Evolutionary conservation across 1,284 basidiomycete genomes (phyloP).

Genomic region (Inonotus obliquus): DNA sequence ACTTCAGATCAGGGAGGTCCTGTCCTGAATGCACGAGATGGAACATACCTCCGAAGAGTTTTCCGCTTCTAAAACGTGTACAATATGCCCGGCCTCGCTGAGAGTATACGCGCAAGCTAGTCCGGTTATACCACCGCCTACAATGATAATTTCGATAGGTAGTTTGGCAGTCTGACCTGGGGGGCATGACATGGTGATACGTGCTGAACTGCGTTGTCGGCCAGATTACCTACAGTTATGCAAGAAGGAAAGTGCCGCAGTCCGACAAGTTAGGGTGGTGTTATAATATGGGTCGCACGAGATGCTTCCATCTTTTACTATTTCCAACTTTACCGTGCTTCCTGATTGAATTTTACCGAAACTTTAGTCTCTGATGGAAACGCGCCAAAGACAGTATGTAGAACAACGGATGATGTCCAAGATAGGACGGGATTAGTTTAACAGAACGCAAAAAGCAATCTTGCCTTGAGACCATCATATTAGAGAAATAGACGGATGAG

Average conservation of each 20-base stretch:
- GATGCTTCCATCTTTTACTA: background rate
- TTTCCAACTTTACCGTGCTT: background rate
- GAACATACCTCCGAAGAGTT: background rate
- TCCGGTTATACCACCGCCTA: conserved; percentile 30
- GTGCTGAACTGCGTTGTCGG: background rate
- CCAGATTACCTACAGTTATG: background rate
- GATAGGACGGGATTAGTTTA: too few species aligned
- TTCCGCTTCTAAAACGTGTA: conserved; percentile 44
- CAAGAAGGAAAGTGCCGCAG: background rate
- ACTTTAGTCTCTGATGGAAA: background rate
- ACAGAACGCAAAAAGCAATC: too few species aligned
- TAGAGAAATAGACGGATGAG: too few species aligned
- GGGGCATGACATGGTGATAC: background rate
- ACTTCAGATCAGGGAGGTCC: background rate
- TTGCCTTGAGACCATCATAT: too few species aligned
- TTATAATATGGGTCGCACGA: background rate
- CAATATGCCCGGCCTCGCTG: conserved; percentile 44
- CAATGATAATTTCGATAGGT: conserved; percentile 21
- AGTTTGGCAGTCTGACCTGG: conserved; percentile 1
- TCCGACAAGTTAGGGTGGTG: background rate
- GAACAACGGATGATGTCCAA: too few species aligned
- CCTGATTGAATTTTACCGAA: background rate
- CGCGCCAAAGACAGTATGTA: too few species aligned
- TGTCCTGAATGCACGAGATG: background rate
- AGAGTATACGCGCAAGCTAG: conserved; percentile 48